Conservation (phyloP, 768 basidiomycete species). For the Pulveroboletus sp. region DNA sequence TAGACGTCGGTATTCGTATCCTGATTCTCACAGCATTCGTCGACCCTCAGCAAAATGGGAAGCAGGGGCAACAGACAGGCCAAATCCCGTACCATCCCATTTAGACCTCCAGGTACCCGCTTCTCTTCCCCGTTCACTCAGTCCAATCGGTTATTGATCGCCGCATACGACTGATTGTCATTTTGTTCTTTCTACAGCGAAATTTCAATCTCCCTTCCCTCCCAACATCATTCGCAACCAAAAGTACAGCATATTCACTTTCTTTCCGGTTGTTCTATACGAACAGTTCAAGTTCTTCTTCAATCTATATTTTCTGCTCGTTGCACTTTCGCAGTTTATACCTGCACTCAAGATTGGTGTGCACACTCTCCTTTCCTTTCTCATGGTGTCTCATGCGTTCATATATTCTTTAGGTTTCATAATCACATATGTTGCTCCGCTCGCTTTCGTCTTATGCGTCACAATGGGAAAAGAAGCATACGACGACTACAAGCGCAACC, state of each 20-base stretch:
- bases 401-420: slow-evolving; percentile 68
- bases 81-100: slow-evolving; percentile 73
- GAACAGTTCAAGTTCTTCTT: slow-evolving; percentile 99
- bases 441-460: slow-evolving; percentile 90
- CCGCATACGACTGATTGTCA: not conserved
- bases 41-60: slow-evolving; percentile 10
- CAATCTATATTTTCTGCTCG: slow-evolving; percentile 96
- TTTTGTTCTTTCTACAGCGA: slow-evolving; percentile 42
- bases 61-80: slow-evolving; percentile 42
- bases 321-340: slow-evolving; percentile 93
- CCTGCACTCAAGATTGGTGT: slow-evolving; percentile 93
- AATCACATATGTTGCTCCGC: slow-evolving; percentile 90
- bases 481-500: slow-evolving; percentile 93
- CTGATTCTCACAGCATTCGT: slow-evolving; percentile 17
- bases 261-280: slow-evolving; percentile 94
- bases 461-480: slow-evolving; percentile 99
- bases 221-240: slow-evolving; percentile 95
- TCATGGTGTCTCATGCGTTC: not conserved
- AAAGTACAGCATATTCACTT: slow-evolving; percentile 96
- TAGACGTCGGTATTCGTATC: not conserved
- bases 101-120: slow-evolving; percentile 60
- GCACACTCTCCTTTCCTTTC: slow-evolving; percentile 18
- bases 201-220: slow-evolving; percentile 65
- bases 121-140: not conserved
- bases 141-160: slow-evolving; percentile 1